Percentiles rank a stretch among this genome's conserved stretches.
Conservation (phyloP, 192 early-diverging fungal genomes). For the Backusella circina region DNA sequence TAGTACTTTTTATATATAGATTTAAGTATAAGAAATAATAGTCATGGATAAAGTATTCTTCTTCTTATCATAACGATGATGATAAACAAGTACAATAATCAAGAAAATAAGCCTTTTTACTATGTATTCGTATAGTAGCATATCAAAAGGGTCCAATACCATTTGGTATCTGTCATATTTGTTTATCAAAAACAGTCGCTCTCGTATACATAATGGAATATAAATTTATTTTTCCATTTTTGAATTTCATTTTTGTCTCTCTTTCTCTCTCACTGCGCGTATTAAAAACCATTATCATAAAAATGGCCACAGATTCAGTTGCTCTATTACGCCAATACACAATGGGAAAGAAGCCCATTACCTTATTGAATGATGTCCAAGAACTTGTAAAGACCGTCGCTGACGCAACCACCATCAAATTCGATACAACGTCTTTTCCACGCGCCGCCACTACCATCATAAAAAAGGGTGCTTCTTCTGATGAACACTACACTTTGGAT, state of each 20-base stretch:
- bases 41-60: no score
- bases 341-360: slow-evolving; percentile 48
- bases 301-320: slow-evolving; percentile 36
- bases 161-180: not conserved
- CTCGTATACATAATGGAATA: no score
- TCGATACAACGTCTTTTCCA: slow-evolving; percentile 55
- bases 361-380: slow-evolving; percentile 42
- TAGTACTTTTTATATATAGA: no score
- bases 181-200: not conserved
- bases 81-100: no score
- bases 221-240: no score
- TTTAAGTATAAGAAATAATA: no score
- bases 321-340: slow-evolving; percentile 61
- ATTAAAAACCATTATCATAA: no score
- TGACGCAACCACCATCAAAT: slow-evolving; percentile 49
- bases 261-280: not conserved
- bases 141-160: no score
- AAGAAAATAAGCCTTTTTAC: not conserved
- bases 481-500: slow-evolving; percentile 65
- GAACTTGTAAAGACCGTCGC: slow-evolving; percentile 37
- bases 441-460: slow-evolving; percentile 55
- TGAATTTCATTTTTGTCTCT: not conserved
- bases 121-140: no score
- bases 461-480: slow-evolving; percentile 44
- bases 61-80: no score